Conservation (phyloP, 2,329 filamentous ascomycete species). For the Dryadomyces sulphureus region DNA sequence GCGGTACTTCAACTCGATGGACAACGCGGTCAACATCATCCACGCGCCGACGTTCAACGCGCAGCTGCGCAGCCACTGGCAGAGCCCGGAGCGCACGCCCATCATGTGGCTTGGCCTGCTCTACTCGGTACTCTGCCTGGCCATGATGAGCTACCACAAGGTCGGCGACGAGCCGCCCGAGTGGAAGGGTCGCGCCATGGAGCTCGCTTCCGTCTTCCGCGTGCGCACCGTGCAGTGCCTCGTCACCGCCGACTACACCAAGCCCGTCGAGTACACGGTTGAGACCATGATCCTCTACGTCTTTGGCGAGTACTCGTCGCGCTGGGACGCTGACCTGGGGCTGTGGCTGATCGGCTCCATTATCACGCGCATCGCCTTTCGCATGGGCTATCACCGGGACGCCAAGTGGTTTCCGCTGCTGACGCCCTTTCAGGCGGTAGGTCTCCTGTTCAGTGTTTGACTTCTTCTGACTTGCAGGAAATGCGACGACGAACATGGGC, state of each 20-base stretch:
- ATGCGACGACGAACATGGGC: conserved; percentile 58
- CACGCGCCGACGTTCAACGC: conserved; percentile 77
- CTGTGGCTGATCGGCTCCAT: conserved; percentile 43
- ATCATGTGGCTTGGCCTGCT: conserved; percentile 68
- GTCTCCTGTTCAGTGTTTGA: conserved; percentile 11
- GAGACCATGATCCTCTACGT: conserved; percentile 65
- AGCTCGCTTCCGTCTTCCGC: conserved; percentile 50
- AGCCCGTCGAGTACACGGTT: conserved; percentile 58
- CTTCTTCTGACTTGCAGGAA: conserved; percentile 29
- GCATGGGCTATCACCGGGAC: conserved; percentile 69
- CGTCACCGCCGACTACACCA: conserved; percentile 62
- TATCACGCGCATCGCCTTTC: conserved; percentile 42
- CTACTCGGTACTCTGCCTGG: conserved; percentile 62
- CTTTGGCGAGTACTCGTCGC: conserved; percentile 58
- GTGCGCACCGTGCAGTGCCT: conserved; percentile 65
- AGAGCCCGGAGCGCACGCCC: conserved; percentile 55
- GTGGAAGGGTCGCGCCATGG: conserved; percentile 51
- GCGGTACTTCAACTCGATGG: conserved; percentile 78
- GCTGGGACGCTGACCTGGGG: conserved; percentile 58
- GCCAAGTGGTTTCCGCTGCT: conserved; percentile 59
- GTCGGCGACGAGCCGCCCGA: conserved; percentile 68
- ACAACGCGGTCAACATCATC: conserved; percentile 56
- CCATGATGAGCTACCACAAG: conserved; percentile 65
- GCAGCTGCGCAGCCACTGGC: conserved; percentile 51
- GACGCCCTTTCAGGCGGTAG: conserved; percentile 54